phyloP scores from a whole-genome alignment of 345 rosid species.

The Crucihimalaya himalaica region DNA sequence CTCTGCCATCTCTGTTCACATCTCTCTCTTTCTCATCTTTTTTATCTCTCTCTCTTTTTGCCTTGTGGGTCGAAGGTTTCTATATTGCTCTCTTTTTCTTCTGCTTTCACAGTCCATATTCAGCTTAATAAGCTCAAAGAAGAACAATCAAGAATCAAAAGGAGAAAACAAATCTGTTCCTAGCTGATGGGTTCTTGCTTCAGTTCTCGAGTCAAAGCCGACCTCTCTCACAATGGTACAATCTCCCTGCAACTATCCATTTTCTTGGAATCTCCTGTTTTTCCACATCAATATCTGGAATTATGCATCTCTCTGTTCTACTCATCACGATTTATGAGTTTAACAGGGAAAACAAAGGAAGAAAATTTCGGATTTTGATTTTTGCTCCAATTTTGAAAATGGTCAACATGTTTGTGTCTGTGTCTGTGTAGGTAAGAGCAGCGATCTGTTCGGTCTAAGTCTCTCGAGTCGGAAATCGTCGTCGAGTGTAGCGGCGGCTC shows the following conservation, averaged over 20 bases:
- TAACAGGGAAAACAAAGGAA: background rate
- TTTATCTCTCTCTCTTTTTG: background rate
- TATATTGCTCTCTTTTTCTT: background rate
- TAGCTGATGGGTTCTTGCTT: conserved; percentile 41
- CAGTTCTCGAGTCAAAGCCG: conserved; percentile 39
- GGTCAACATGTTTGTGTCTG: background rate
- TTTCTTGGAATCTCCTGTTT: background rate
- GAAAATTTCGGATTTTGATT: background rate
- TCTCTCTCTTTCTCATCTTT: conserved; percentile 24
- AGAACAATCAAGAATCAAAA: conserved; percentile 7
- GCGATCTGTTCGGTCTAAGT: conserved; percentile 42
- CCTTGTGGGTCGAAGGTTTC: conserved; percentile 4
- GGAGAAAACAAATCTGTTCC: background rate
- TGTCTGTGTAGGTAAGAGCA: conserved; percentile 38
- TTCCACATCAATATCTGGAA: background rate
- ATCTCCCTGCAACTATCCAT: background rate
- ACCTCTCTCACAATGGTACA: conserved; percentile 30
- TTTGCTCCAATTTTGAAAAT: background rate
- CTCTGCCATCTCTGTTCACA: conserved; percentile 30
- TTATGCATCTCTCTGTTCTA: conserved; percentile 7
- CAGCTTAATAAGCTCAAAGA: conserved; percentile 20
- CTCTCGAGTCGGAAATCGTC: conserved; percentile 55
- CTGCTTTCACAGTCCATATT: background rate
- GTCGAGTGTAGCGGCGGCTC: conserved; percentile 53
- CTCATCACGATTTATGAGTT: background rate